Evolutionary conservation across 345 rosid genomes (phyloP).

Genomic region (Moricandia moricandioides): DNA sequence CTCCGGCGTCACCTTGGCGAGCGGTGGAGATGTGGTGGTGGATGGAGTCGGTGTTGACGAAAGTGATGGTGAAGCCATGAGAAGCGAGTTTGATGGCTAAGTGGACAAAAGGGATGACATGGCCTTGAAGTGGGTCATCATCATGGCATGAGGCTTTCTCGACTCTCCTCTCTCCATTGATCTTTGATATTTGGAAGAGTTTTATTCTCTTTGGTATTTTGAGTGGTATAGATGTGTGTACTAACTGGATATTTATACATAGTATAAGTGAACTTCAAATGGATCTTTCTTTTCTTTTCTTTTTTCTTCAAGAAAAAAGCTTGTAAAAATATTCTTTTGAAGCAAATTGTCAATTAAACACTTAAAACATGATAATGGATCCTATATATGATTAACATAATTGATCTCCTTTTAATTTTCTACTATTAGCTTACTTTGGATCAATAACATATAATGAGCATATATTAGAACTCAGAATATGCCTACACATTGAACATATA

Average conservation of each 20-base stretch:
- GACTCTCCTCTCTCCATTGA: conserved; percentile 22
- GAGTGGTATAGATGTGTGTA: not conserved
- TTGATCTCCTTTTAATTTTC: not conserved
- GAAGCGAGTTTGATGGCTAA: conserved; percentile 69
- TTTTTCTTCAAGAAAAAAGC: not conserved
- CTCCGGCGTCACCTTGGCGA: conserved; percentile 13
- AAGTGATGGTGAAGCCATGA: conserved; percentile 64
- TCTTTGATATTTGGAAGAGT: not conserved
- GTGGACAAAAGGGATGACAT: conserved; percentile 50
- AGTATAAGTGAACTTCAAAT: not conserved
- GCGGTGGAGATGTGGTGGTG: conserved; percentile 52
- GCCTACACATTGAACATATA: not conserved
- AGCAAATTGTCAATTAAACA: not conserved
- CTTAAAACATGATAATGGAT: not conserved
- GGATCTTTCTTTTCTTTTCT: not conserved
- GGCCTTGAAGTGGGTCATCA: conserved; percentile 72
- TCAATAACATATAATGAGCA: not conserved
- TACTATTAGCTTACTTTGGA: not conserved
- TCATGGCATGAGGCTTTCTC: conserved; percentile 46
- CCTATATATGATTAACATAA: not conserved
- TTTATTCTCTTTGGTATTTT: not conserved
- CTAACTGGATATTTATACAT: not conserved
- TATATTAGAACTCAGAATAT: not conserved
- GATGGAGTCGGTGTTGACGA: conserved; percentile 57
- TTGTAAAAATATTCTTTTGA: not conserved